phyloP scores from a whole-genome alignment of 495 filamentous ascomycete genomes.

The Achaetomiella virescens region DNA sequence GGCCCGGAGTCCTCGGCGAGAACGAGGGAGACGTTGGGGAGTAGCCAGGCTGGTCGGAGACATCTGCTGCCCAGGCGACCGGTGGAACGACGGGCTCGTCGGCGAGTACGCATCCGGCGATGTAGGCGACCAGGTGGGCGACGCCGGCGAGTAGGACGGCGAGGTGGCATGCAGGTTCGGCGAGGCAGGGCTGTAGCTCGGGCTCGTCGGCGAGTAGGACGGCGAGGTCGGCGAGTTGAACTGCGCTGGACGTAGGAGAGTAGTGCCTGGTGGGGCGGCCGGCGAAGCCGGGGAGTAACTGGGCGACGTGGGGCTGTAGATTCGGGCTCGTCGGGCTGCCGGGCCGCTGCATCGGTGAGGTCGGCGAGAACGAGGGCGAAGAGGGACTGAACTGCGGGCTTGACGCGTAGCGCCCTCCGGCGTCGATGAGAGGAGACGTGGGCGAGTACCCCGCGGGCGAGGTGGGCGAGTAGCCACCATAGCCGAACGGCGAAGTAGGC shows the following conservation, averaged over 20 bases:
- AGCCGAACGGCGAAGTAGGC: slow-evolving; percentile 64
- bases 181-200: slow-evolving; percentile 58
- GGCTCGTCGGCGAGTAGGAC: slow-evolving; percentile 56
- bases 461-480: slow-evolving; percentile 60
- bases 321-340: slow-evolving; percentile 56
- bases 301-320: slow-evolving; percentile 80
- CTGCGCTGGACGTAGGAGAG: slow-evolving; percentile 53
- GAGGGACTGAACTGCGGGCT: slow-evolving; percentile 68
- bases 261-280: slow-evolving; percentile 54
- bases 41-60: slow-evolving; percentile 50
- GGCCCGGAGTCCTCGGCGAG: slow-evolving; percentile 39
- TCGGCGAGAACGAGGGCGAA: slow-evolving; percentile 79
- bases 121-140: slow-evolving; percentile 62
- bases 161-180: slow-evolving; percentile 56
- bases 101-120: slow-evolving; percentile 69
- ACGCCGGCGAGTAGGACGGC: slow-evolving; percentile 64
- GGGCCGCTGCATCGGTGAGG: slow-evolving; percentile 62
- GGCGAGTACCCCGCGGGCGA: slow-evolving; percentile 67
- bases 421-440: slow-evolving; percentile 55
- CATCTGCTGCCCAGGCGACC: slow-evolving; percentile 47
- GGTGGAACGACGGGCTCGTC: slow-evolving; percentile 64
- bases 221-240: slow-evolving; percentile 59
- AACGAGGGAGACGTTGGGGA: slow-evolving; percentile 46
- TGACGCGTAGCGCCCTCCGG: slow-evolving; percentile 58
- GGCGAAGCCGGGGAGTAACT: slow-evolving; percentile 71